Base-by-base conservation (phyloP, 805 yeast genomes). In the Ogataea chonburiensis region DNA sequence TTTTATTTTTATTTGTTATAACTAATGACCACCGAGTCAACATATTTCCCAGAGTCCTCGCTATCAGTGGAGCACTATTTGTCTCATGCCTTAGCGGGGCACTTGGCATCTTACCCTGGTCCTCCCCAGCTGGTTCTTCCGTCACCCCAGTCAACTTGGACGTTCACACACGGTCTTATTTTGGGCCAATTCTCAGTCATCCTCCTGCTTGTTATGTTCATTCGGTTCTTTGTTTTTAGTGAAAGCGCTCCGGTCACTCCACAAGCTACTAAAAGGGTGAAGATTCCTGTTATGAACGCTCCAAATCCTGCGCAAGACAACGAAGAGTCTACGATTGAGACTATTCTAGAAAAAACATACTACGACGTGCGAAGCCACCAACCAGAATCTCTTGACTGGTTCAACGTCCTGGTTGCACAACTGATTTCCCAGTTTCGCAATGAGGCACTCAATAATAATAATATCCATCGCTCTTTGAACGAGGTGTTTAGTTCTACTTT, bases 311-410 rank as follows among this genome's bases (percentile, higher is more conserved):
- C 36, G 13, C 38, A 34, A 17, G 49, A 44, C 23, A 40, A 37
- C 20, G 42, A 55, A 14, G 47, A 40, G 13, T 38, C 47, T 10
- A 49, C 46, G 2, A 42, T 42, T 17, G 58, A 47, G 28, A 37
- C 76, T 0, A 86, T 93, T 14, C 65, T 93, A 24, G 97, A 91
- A 46, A 89, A 88, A 51, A 88, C 97, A 0, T 87, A 87, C 55
- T 93, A 93, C 60, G 85, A 93, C 53, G 97, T 93, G 2, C 79
- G 80, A 29, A 79, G 78, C 17, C 98, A 93, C 58, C 70, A 79
- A 12, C 75, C 97, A 0, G 98, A 93, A 64, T 83, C 96, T 0
- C 64, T 93, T 42, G 98, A 93, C 58, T 93, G 98, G 98, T 87
- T 93, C 60, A 93, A 91, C 47, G 97, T 93, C 1, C 67, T 93